phyloP scores from a whole-genome alignment of 2,329 filamentous ascomycete species.

The Alternaria viburni region DNA sequence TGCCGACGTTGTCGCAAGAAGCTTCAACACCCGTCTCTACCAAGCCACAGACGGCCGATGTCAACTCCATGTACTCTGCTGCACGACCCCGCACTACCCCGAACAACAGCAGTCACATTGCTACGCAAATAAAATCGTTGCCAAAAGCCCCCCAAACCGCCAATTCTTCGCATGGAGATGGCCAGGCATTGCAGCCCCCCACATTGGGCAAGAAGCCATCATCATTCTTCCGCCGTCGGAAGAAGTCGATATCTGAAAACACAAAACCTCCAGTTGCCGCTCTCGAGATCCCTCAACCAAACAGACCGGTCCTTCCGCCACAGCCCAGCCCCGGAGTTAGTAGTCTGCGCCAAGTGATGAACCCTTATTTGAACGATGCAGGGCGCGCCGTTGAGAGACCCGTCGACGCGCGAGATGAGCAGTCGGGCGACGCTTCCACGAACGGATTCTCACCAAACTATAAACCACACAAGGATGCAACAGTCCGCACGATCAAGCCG shows the following conservation, averaged over 20 bases:
- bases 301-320: slow-evolving; percentile 32
- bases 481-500: slow-evolving; percentile 69
- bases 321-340: slow-evolving; percentile 65
- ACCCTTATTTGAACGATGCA: slow-evolving; percentile 69
- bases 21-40: slow-evolving; percentile 26
- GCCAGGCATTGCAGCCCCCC: slow-evolving; percentile 31
- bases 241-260: slow-evolving; percentile 81
- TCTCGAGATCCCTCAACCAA: slow-evolving; percentile 47
- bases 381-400: slow-evolving; percentile 30
- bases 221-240: slow-evolving; percentile 90
- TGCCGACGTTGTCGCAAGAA: slow-evolving; percentile 18
- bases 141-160: slow-evolving; percentile 37
- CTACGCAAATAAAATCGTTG: slow-evolving; percentile 56
- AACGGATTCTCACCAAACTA: slow-evolving; percentile 77
- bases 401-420: slow-evolving; percentile 38
- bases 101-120: slow-evolving; percentile 52
- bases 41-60: slow-evolving; percentile 31
- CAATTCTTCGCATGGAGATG: slow-evolving; percentile 27
- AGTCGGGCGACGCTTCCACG: slow-evolving; percentile 47
- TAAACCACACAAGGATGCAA: slow-evolving; percentile 72
- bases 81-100: slow-evolving; percentile 47
- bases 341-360: slow-evolving; percentile 86
- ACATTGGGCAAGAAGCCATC: slow-evolving; percentile 86
- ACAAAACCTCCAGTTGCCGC: slow-evolving; percentile 66
- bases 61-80: slow-evolving; percentile 40